A percentile compares a stretch with the other conserved stretches of the same genome.
phyloP scores from a whole-genome alignment of 345 rosid species.

The Linum trigynum region DNA sequence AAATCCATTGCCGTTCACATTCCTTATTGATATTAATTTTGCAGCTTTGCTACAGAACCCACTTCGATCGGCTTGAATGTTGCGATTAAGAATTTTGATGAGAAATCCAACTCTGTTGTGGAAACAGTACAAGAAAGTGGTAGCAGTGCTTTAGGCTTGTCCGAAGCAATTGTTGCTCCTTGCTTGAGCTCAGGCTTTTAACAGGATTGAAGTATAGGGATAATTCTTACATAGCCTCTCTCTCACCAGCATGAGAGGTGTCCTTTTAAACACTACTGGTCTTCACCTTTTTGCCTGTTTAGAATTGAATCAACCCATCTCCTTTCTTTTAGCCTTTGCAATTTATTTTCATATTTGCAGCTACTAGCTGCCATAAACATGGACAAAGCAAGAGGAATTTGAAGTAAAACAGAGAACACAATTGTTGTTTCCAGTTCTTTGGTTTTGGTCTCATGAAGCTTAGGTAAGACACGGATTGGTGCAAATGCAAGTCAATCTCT shows the following conservation, averaged over 20 bases:
- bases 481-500: too few species aligned
- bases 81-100: conserved; percentile 35
- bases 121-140: conserved; percentile 12
- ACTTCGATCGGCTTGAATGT: conserved; percentile 65
- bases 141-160: conserved; percentile 28
- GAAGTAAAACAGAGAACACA: too few species aligned
- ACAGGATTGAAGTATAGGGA: conserved; percentile 57
- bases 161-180: conserved; percentile 41
- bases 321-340: neutral
- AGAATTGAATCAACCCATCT: neutral
- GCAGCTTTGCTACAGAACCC: conserved; percentile 66
- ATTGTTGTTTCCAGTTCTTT: too few species aligned
- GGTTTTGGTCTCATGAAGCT: too few species aligned
- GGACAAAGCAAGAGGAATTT: too few species aligned
- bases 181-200: conserved; percentile 44
- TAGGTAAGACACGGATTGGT: too few species aligned
- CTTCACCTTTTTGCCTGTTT: neutral
- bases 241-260: conserved; percentile 40
- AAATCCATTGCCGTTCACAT: neutral
- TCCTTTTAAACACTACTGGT: neutral
- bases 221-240: conserved; percentile 48
- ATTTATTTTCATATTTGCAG: too few species aligned
- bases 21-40: conserved; percentile 2
- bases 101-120: conserved; percentile 28
- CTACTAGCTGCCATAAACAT: too few species aligned